Base-by-base conservation (phyloP, 192 early-diverging fungal species). In the Backusella psychrophila region DNA sequence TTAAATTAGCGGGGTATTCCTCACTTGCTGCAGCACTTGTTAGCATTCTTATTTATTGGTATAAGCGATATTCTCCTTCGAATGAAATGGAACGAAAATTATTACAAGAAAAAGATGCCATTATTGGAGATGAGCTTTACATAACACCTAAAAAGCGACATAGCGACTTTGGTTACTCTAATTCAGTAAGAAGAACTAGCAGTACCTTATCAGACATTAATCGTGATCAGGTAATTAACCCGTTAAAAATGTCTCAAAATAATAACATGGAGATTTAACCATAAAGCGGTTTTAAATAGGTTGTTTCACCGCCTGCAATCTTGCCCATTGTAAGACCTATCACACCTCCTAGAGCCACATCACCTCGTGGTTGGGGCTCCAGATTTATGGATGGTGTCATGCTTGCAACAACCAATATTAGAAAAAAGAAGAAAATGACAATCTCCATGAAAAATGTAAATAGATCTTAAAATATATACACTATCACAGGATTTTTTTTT, bases 361-460 rank as follows among this genome's bases (percentile, higher is more conserved):
- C 68, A n/a, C 31, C 31, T 39, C 35, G 39, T 21, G 42, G 70
- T 33, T 71, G 70, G 70, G 42, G 70, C 15, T 46, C 70, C 44
- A 71, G 39, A 19, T 49, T 71, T 17, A 23, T 71, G 7, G 39
- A 71, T 71, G 70, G 70, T 31, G 70, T 71, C 29, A 71, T 71
- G 15, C 17, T 17, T 17, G 70, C 70, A 19, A 71, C 70, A n/a
- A 67, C 41, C 74, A 77, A 74, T 76, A 7, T 81, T 73, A 39
- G 81, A 78, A 79, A 85, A 75, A 80, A 85, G 77, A 75, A 87
- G 78, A 72, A 82, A 78, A 69, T 91, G 69, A 87, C 89, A 6
- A 84, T 91, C 52, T 91, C 90, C 15, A 70, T 89, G 63, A 91
- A 89, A 68, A 87, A 90, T 83, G 88, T 88, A 85, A 70, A 79